Evolutionary conservation across 805 yeast species (phyloP).

Genomic region (Candida schatavii): DNA sequence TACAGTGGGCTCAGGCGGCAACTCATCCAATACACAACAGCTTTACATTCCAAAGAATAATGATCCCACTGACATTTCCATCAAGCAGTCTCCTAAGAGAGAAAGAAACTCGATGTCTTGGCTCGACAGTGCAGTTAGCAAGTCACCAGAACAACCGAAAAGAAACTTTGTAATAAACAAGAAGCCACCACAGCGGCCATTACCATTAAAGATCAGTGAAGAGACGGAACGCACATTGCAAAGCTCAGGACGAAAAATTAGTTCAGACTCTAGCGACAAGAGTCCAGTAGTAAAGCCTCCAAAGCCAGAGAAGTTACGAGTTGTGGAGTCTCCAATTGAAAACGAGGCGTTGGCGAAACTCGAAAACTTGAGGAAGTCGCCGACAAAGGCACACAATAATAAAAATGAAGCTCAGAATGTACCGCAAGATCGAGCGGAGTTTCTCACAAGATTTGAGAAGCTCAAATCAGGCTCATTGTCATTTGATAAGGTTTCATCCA

Average conservation of each 20-base stretch:
- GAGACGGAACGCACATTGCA: neutral
- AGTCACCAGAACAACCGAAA: slow-evolving; percentile 4
- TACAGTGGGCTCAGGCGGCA: neutral
- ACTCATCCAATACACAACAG: neutral
- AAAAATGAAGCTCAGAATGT: neutral
- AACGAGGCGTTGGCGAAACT: slow-evolving; percentile 11
- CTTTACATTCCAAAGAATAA: neutral
- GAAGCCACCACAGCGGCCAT: neutral
- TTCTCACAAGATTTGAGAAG: neutral
- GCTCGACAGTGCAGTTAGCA: slow-evolving; percentile 5
- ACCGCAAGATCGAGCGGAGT: slow-evolving; percentile 3
- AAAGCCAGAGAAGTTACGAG: slow-evolving; percentile 2
- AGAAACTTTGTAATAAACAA: neutral
- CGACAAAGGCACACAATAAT: slow-evolving; percentile 10
- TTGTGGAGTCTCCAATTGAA: slow-evolving; percentile 3
- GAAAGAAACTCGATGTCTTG: slow-evolving; percentile 3
- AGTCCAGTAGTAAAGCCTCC: neutral
- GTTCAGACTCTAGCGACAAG: no score
- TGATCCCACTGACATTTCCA: neutral
- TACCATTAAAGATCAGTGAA: neutral
- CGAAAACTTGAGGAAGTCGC: slow-evolving; percentile 12
- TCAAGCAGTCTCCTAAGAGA: slow-evolving; percentile 2
- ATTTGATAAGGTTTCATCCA: neutral
- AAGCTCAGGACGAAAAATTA: neutral
- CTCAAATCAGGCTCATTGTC: neutral